These are phyloP conservation scores for Lenzites betulinus DNA, from an alignment of 768 basidiomycete species.

Conservation along the genomic window DNA sequence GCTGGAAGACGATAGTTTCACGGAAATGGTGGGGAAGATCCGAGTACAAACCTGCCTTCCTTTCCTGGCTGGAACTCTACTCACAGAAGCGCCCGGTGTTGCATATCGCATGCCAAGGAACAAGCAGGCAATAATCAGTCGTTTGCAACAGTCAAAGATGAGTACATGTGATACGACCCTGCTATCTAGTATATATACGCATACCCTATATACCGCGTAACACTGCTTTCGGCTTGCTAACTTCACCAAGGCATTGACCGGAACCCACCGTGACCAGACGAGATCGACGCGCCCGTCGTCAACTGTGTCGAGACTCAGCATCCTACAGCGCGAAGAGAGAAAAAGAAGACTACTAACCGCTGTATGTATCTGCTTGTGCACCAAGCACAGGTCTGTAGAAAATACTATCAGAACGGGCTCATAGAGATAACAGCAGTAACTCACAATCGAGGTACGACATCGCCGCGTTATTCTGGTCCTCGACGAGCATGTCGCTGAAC, in stretches of 20 bases:
- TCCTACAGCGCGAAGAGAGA: background rate
- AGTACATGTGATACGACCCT: background rate
- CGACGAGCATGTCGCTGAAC: constrained; percentile 95
- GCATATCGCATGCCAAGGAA: background rate
- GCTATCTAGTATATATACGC: background rate
- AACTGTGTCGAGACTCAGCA: background rate
- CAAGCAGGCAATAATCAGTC: background rate
- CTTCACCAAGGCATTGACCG: constrained; percentile 20
- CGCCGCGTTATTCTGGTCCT: constrained; percentile 96
- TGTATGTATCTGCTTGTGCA: constrained; percentile 42
- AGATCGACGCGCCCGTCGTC: constrained; percentile 18
- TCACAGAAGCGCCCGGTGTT: background rate
- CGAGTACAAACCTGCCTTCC: background rate
- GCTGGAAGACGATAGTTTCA: no score
- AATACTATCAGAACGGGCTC: no score
- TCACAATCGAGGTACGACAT: constrained; percentile 90
- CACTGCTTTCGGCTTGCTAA: no score
- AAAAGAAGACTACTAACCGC: constrained; percentile 33
- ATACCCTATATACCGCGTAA: background rate
- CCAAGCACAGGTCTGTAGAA: constrained; percentile 37
- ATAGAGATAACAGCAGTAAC: constrained; percentile 30
- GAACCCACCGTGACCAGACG: constrained; percentile 15
- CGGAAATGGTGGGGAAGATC: background rate
- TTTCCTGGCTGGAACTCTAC: background rate
- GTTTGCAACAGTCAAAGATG: no score